phyloP scores from a whole-genome alignment of 768 basidiomycete genomes.

The Termitomyces sp. region DNA sequence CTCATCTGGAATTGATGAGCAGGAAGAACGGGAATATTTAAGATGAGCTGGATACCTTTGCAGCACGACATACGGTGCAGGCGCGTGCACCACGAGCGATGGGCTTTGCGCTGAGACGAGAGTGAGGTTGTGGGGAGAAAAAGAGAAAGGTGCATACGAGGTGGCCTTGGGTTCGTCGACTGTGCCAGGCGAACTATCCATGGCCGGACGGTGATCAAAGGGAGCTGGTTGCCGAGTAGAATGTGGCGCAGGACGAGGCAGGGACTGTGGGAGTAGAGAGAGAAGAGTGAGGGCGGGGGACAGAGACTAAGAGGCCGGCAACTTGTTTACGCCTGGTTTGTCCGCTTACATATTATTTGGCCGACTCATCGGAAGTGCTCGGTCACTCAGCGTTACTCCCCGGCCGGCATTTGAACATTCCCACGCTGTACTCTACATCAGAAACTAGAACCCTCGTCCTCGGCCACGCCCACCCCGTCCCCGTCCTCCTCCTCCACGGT shows the following conservation, averaged over 20 bases:
- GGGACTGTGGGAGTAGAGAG: constrained; percentile 7
- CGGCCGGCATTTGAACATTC: constrained; percentile 1
- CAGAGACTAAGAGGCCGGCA: constrained; percentile 19
- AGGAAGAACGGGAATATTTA: constrained; percentile 11
- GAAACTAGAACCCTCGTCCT: constrained; percentile 24
- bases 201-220: constrained; percentile 40
- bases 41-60: constrained; percentile 51
- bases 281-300: constrained; percentile 9
- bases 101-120: constrained; percentile 29
- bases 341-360: constrained; percentile 24
- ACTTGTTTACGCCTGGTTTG: constrained; percentile 31
- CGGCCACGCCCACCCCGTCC: constrained; percentile 39
- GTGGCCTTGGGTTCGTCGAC: constrained; percentile 28
- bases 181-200: constrained; percentile 31
- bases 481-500: constrained; percentile 50
- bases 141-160: constrained; percentile 19
- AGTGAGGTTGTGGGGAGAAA: constrained; percentile 3
- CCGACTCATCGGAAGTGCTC: constrained; percentile 19
- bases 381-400: constrained; percentile 12
- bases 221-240: constrained; percentile 11
- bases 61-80: constrained; percentile 80
- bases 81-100: constrained; percentile 57
- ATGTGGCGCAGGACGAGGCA: background rate
- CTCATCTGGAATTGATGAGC: constrained; percentile 61
- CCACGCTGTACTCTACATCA: background rate